Base-by-base conservation (phyloP, 1,284 basidiomycete species). In the Naganishia sp. region DNA sequence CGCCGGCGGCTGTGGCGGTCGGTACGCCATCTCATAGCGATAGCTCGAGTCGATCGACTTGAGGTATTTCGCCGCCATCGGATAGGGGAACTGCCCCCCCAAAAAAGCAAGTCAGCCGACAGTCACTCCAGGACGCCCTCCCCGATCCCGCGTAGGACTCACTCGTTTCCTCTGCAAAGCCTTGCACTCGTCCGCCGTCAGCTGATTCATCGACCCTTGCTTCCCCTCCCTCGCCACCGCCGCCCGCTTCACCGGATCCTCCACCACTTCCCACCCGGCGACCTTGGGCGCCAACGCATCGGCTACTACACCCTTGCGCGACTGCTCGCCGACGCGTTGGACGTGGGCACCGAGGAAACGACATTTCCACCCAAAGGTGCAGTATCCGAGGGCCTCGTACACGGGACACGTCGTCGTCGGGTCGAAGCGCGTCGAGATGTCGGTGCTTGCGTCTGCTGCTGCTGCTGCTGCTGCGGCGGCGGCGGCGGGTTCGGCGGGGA, bases 301-400 rank as follows among this genome's bases (percentile, higher is more conserved):
- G 75, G 28, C 74, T 64, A 56, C 66, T 55, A 52, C 55, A 63
- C 55, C 44, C 55, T 9, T 55, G 18, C n/a, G 18, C 13, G 21
- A 18, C 13, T 61, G 50, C 54, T 63, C 68, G 9, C 60, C 54
- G 42, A 56, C 60, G 33, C 67, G 66, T 55, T 55, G 78, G 6
- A 86, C 75, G 74, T 98, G 95, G 0, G 85, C 87, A 13, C 89
- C 88, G 3, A 96, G 84, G 80, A 90, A 96, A 1, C 95, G 87
- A 76, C 95, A 99, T 77, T 92, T 90, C 80, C 91, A 88, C 5
- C 92, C 95, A 70, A 86, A 86, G 60, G 87, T 87, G 80, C 94
- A 98, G 74, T 88, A 85, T 0, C 94, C 94, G 6, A 84, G 83
- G 69, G 87, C 86, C 33, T 83, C 81, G 72, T 86, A 93, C 4